Evolutionary conservation across 2,329 filamentous ascomycete species (phyloP), one percentile per base, ranked within the genome.

Genomic region (Fusarium humuli): DNA sequence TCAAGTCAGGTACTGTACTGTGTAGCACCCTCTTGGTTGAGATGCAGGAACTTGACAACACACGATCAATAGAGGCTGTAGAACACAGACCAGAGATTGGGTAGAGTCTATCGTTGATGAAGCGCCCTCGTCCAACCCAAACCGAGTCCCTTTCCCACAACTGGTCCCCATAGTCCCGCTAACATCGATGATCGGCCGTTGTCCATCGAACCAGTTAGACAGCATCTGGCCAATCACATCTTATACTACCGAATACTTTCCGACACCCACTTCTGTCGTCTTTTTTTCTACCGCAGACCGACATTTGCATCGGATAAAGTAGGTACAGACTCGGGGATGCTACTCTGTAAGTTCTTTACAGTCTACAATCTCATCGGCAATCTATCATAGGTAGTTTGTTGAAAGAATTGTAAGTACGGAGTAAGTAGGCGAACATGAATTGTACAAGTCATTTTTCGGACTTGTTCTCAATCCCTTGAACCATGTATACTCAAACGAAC

Each of bases 31-130:
- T 57, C 23, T 68, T 68, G 53, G 58, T 56, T 47, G 66, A 50
- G 69, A 73, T 70, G 71, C 71, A 73, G 71, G 59, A 73, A 73
- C 69, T 73, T 59, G 62, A 70, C 68, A 70, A 71, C 65, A 70
- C 70, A 70, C 71, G 54, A 63, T 62, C 69, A 71, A 23, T 37
- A 37, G 34, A 37, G 34, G 18, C 18, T 37, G 34, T 37, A n/a
- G 34, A 37, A 41, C 7, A 40, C 22, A 42, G 20, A 53, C 8
- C 30, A 23, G 32, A 73, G 71, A 73, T 73, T 73, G 69, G 71
- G 48, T 52, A 59, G 60, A 46, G 54, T 54, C 59, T 47, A 29
- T 63, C 48, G 49, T 53, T 58, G 52, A 44, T 61, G 63, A 72
- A 73, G 67, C 70, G 70, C 68, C 61, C 59, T 66, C 44, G 32